Base-by-base conservation (phyloP, 1,139 yeast genomes). In the Komagataea norvegica region DNA sequence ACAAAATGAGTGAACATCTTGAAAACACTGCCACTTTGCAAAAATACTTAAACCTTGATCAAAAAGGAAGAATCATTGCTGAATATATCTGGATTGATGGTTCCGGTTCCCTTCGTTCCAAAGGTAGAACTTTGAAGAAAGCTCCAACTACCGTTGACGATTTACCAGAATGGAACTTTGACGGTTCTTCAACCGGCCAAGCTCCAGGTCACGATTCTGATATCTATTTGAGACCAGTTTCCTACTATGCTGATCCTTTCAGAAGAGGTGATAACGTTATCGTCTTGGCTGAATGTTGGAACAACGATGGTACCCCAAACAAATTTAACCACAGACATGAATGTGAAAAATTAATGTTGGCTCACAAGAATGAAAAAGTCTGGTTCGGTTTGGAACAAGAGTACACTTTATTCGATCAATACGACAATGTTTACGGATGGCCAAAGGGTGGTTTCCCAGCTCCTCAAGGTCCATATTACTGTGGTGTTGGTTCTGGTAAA, bases 381-480 rank as follows among this genome's bases (percentile, higher is more conserved):
- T 91, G 98, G 98, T 91, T 91, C 58, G 98, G 98, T 67, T 77
- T 91, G 60, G 98, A 91, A 72, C 98, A 91, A 74, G 98, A 91
- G 69, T 91, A 91, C 74, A 91, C 98, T 51, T 72, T 91, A 62
- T 85, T 91, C 61, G 98, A 91, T 67, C 83, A 85, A 66, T 82
- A 65, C 59, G 95, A 86, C 65, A 71, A 83, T 57, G 91, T 85
- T 45, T 91, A 88, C 68, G 97, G 96, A 54, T 91, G 98, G 98
- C 98, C 98, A 68, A 79, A 85, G 74, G 97, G 97, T 57, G 98
- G 98, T 47, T 91, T 77, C 91, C 98, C 98, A 62, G 98, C 96
- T 53, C 98, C 98, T 51, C 98, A 91, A 73, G 98, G 98, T 54
- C 98, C 98, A 46, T 91, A 89, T 83, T 91, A 91, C 81, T 91